Conservation (phyloP, 306 rosid genomes). For the Ziziphus jujuba region DNA sequence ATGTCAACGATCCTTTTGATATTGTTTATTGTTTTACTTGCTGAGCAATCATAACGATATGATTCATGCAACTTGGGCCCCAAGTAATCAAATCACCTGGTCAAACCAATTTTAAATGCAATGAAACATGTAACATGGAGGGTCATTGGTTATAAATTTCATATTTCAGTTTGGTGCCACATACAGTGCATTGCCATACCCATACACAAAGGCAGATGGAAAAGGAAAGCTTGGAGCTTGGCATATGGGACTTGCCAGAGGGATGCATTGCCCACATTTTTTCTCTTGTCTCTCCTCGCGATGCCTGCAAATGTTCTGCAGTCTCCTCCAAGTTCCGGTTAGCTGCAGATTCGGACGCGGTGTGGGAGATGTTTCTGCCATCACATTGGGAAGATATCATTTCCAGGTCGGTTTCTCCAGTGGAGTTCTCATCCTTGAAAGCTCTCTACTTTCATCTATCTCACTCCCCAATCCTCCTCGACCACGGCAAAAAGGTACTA, state of each 20-base stretch:
- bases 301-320: not conserved
- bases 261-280: not conserved
- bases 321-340: not conserved
- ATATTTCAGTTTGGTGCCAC: too few species aligned
- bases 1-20: too few species aligned
- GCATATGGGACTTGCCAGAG: not conserved
- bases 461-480: slow-evolving; percentile 1
- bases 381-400: not conserved
- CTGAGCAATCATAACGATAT: too few species aligned
- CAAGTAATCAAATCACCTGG: too few species aligned
- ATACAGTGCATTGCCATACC: too few species aligned
- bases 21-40: too few species aligned
- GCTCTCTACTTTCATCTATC: not conserved
- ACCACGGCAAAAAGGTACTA: slow-evolving; percentile 1
- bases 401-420: not conserved
- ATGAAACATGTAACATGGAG: too few species aligned
- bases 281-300: not conserved
- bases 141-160: too few species aligned
- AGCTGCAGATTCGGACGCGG: not conserved
- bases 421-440: not conserved
- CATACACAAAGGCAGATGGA: too few species aligned
- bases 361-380: slow-evolving; percentile 1
- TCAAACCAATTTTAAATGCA: too few species aligned
- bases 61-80: too few species aligned
- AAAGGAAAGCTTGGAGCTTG: not conserved